phyloP scores from a whole-genome alignment of 2,329 filamentous ascomycete species.

The Tolypocladium cylindrosporum region DNA sequence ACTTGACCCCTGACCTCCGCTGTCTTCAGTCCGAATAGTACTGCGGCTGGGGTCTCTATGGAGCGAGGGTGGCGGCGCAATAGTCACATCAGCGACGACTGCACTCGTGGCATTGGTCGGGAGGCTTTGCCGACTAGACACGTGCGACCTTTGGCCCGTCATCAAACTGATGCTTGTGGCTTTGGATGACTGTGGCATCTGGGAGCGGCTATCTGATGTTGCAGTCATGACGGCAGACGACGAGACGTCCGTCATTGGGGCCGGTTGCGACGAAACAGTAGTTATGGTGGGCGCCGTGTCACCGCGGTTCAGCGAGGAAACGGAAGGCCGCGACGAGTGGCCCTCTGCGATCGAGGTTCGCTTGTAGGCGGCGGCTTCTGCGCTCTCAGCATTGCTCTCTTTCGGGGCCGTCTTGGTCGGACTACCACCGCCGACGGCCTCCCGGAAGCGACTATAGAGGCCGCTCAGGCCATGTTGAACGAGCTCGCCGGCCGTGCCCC shows the following conservation, averaged over 20 bases:
- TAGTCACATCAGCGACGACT: conserved; percentile 30
- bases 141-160: conserved; percentile 31
- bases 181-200: conserved; percentile 33
- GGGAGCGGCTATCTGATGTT: conserved; percentile 29
- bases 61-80: conserved; percentile 39
- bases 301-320: conserved; percentile 28
- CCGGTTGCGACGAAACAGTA: conserved; percentile 18
- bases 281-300: conserved; percentile 25
- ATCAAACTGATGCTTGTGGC: conserved; percentile 37
- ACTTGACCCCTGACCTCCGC: conserved; percentile 22
- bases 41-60: conserved; percentile 36
- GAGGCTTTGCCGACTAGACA: conserved; percentile 27
- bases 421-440: conserved; percentile 65
- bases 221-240: conserved; percentile 22
- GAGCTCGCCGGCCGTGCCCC: conserved; percentile 59
- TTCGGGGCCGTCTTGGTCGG: conserved; percentile 24
- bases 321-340: conserved; percentile 30
- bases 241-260: conserved; percentile 24
- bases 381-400: conserved; percentile 14
- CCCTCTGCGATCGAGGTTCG: conserved; percentile 30
- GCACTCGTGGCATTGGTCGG: conserved; percentile 32
- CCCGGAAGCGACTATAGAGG: conserved; percentile 75
- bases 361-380: conserved; percentile 33
- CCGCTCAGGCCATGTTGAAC: conserved; percentile 83
- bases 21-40: conserved; percentile 32